These are phyloP conservation scores for Candolleomyces aberdarensis DNA, from an alignment of 768 basidiomycete species.

Conservation along the genomic window DNA sequence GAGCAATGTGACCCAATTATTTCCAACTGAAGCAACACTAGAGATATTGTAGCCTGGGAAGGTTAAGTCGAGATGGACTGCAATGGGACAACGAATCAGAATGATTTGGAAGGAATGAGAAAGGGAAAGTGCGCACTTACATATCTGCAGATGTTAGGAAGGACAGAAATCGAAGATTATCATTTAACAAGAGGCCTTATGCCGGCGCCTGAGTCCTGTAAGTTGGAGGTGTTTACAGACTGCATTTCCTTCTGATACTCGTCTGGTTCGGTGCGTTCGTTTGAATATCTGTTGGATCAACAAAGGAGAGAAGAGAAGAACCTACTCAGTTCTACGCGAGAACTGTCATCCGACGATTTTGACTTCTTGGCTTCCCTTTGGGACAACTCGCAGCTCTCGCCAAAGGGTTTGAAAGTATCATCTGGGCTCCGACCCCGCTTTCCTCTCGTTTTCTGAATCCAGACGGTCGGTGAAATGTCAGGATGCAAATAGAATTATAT, in stretches of 20 bases:
- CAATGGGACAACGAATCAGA: too few species aligned
- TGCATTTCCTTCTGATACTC: conserved; percentile 23
- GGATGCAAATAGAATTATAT: background rate
- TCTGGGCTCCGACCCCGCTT: conserved; percentile 38
- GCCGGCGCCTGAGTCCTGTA: conserved; percentile 27
- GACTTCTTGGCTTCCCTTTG: conserved; percentile 4
- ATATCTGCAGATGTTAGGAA: background rate
- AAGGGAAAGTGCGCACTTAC: background rate
- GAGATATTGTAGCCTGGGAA: too few species aligned
- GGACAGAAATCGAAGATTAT: background rate
- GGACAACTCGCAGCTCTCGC: background rate
- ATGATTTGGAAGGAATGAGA: background rate
- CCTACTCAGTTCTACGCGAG: background rate
- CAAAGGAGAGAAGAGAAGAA: background rate
- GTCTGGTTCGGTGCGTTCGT: conserved; percentile 11
- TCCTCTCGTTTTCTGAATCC: conserved; percentile 50
- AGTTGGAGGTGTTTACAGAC: conserved; percentile 16
- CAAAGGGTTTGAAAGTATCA: conserved; percentile 8
- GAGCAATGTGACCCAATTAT: too few species aligned
- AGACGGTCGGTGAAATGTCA: background rate
- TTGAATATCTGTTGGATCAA: conserved; percentile 3
- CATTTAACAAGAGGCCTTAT: conserved; percentile 29
- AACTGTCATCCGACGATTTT: background rate
- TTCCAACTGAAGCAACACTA: too few species aligned
- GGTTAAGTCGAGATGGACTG: too few species aligned